Percentiles rank a stretch among this genome's conserved stretches.
These are phyloP conservation scores for Phytophthora quininea DNA, from an alignment of 352 stramenopile species.

Conservation along the genomic window DNA sequence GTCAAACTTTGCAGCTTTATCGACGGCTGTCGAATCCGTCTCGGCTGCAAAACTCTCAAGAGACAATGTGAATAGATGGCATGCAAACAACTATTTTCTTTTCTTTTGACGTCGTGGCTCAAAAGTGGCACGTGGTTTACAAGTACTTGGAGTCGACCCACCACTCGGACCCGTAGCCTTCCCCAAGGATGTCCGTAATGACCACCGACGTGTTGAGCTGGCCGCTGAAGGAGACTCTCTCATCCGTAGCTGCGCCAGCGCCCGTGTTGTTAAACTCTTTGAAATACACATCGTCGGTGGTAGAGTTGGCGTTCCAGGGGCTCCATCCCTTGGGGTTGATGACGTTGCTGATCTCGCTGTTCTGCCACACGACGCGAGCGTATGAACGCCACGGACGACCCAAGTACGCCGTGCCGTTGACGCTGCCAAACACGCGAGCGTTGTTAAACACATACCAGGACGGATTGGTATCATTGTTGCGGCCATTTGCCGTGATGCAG, in stretches of 20 bases:
- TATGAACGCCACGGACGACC: constrained; percentile 23
- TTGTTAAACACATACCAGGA: constrained; percentile 32
- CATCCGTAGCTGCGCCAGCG: constrained; percentile 10
- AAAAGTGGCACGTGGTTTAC: constrained; percentile 3
- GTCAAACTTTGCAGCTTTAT: no score
- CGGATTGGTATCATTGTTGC: constrained; percentile 20
- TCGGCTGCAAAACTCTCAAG: no score
- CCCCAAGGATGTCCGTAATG: constrained; percentile 26
- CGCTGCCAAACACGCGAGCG: constrained; percentile 16
- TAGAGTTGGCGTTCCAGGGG: constrained; percentile 18
- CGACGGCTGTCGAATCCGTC: no score
- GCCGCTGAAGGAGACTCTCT: constrained; percentile 22
- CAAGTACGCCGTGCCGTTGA: constrained; percentile 13
- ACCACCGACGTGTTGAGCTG: constrained; percentile 8
- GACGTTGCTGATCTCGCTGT: constrained; percentile 20
- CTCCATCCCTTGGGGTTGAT: constrained; percentile 24
- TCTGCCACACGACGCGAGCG: constrained; percentile 26
- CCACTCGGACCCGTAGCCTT: constrained; percentile 18
- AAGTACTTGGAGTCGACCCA: constrained; percentile 26
- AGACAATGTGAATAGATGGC: no score
- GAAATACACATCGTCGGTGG: constrained; percentile 25
- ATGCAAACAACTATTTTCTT: no score
- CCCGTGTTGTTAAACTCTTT: constrained; percentile 27
- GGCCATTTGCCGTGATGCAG: constrained; percentile 25
- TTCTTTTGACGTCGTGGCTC: no score